Evolutionary conservation across 805 yeast genomes (phyloP).

Genomic region (Jamesozyma lodderae): DNA sequence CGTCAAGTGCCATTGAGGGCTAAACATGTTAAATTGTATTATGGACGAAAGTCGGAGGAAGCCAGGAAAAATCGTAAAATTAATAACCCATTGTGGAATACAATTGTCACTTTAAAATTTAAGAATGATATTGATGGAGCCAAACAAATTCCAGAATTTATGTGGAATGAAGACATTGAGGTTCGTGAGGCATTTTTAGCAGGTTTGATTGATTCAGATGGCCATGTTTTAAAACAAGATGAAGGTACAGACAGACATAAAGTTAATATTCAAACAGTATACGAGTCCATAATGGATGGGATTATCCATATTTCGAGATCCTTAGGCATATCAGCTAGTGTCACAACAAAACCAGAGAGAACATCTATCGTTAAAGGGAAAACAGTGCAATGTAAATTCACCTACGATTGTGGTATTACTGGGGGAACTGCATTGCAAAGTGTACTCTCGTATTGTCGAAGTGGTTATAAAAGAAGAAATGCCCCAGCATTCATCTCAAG

Average conservation of each 20-base stretch:
- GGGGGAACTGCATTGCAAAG: slow-evolving; percentile 19
- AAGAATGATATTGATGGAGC: slow-evolving; percentile 15
- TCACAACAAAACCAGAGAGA: slow-evolving; percentile 22
- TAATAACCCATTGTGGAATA: slow-evolving; percentile 28
- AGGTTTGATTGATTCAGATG: slow-evolving; percentile 37
- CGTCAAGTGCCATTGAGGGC: slow-evolving; percentile 16
- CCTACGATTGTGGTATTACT: slow-evolving; percentile 20
- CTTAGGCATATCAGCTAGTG: slow-evolving; percentile 34
- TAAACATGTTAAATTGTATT: slow-evolving; percentile 20
- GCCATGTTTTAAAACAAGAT: slow-evolving; percentile 22
- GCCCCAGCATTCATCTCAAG: slow-evolving; percentile 10
- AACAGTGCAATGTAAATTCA: slow-evolving; percentile 20
- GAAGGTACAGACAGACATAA: slow-evolving; percentile 12
- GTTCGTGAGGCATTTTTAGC: slow-evolving; percentile 39
- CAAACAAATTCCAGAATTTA: slow-evolving; percentile 30
- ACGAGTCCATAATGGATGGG: slow-evolving; percentile 30
- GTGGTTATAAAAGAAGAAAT: slow-evolving; percentile 17
- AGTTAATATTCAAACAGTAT: slow-evolving; percentile 29
- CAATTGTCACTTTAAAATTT: slow-evolving; percentile 19
- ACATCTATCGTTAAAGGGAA: slow-evolving; percentile 15
- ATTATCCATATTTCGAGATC: slow-evolving; percentile 35
- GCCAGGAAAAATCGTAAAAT: slow-evolving; percentile 14
- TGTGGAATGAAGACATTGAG: slow-evolving; percentile 31
- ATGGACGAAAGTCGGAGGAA: slow-evolving; percentile 10
- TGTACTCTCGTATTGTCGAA: slow-evolving; percentile 19